Evolutionary conservation across 148 eudicot species (phyloP), one percentile per base, ranked within the genome.

Genomic region (Linanthus parryae): DNA sequence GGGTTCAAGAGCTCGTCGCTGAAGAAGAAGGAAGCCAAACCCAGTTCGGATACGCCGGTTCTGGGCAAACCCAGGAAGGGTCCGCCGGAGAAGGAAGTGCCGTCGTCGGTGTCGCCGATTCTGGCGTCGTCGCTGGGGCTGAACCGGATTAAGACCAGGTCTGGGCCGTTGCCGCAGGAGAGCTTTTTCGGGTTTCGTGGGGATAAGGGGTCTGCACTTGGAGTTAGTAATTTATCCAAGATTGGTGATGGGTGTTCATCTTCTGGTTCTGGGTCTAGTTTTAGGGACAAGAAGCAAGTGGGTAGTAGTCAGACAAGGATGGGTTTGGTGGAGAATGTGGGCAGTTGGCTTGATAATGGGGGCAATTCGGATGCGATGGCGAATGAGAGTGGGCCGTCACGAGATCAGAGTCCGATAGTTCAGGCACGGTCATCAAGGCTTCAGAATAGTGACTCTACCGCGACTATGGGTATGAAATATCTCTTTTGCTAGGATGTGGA

Each of bases 141-240:
- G 47, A 94, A 94, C 57, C 82, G 84, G 76, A 94, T 94, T 7
- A 94, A 94, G 77, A 94, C 99, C 28, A 77, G 96, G 76, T 94
- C 99, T 8, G 99, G 99, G 20, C 99, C 96, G 7, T 54, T 94
- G 68, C 99, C 99, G 0, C 99, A 94, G 82, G 99, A 94, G 64
- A 94, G 88, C 42, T 88, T 94, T 49, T 88, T 81, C n/a, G 84
- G 77, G 61, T 92, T 68, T 31, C 72, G 84, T 27, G 51, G 73
- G 14, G 85, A 82, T 11, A 91, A 83, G 56, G 78, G 76, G 10
- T 59, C 62, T 36, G 70, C 62, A 13, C 66, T 80, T 45, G 95
- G 89, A 25, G 71, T 91, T 28, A 88, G 99, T 63, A 84, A 80
- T 31, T 68, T 94, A 19, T 88, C 99, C 0, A 78, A 68, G 64